These are phyloP conservation scores for Suillus tomentosus DNA, from an alignment of 768 basidiomycete species.

Conservation along the genomic window DNA sequence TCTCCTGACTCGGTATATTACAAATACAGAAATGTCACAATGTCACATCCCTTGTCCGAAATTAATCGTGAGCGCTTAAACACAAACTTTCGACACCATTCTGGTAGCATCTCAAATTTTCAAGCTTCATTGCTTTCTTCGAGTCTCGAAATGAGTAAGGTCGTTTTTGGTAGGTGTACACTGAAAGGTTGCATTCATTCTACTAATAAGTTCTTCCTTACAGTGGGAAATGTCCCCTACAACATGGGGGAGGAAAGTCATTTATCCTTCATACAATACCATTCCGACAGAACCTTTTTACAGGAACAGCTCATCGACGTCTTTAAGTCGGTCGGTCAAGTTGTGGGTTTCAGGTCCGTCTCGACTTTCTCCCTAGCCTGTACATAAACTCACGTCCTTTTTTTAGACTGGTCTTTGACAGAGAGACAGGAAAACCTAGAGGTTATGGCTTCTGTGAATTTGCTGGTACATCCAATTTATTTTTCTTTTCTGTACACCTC, in stretches of 20 bases:
- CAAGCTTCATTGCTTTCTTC: background rate
- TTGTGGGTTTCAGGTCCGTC: conserved; percentile 79
- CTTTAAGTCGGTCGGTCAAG: conserved; percentile 87
- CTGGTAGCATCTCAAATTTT: background rate
- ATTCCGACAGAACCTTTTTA: background rate
- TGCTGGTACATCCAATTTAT: conserved; percentile 64
- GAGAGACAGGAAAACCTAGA: conserved; percentile 92
- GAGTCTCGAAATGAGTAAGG: conserved; percentile 56
- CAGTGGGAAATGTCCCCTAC: conserved; percentile 89
- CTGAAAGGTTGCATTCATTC: background rate
- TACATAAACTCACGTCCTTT: conserved; percentile 9
- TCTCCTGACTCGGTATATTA: no score
- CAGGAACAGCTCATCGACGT: conserved; percentile 85
- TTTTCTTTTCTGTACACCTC: conserved; percentile 23
- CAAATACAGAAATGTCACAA: background rate
- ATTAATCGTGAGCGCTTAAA: background rate
- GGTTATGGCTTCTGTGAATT: conserved; percentile 96
- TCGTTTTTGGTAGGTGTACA: conserved; percentile 62
- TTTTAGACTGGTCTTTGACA: conserved; percentile 79
- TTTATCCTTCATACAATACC: conserved; percentile 15
- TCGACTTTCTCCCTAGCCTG: background rate
- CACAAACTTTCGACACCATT: background rate
- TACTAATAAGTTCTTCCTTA: conserved; percentile 4
- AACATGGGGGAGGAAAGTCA: conserved; percentile 74
- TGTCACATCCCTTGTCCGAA: background rate